Conservation (phyloP, 1,139 yeast genomes). For the Sugiyamaella grinbergsii region DNA sequence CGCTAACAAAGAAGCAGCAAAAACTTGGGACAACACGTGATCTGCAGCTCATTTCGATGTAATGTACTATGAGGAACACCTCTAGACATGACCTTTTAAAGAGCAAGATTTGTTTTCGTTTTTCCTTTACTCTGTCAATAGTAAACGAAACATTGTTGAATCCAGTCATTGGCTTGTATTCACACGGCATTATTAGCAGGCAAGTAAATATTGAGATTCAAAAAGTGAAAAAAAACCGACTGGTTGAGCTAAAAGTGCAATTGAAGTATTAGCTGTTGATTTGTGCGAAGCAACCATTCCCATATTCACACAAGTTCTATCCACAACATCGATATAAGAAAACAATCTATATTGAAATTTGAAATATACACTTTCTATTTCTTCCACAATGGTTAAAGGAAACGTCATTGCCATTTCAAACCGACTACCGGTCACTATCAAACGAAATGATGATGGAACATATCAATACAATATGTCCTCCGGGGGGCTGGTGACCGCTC, state of each 20-base stretch:
- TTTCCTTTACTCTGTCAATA: no score
- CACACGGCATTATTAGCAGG: no score
- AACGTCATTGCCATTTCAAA: constrained; percentile 92
- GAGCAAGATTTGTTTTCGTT: background rate
- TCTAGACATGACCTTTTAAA: no score
- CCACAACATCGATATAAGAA: no score
- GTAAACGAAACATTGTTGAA: no score
- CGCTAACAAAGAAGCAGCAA: constrained; percentile 4
- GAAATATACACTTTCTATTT: background rate
- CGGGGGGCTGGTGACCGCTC: constrained; percentile 95
- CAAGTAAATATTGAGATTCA: no score
- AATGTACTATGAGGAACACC: no score
- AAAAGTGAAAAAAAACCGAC: no score
- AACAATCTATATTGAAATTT: no score
- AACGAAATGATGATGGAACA: constrained; percentile 65
- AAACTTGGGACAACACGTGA: background rate
- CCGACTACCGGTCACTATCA: constrained; percentile 91
- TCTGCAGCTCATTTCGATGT: background rate
- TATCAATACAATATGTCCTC: constrained; percentile 83
- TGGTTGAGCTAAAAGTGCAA: no score
- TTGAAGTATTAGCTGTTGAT: background rate
- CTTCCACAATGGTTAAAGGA: constrained; percentile 37
- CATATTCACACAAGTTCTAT: background rate
- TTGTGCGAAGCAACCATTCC: background rate
- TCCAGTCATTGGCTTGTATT: no score